Evolutionary conservation across 345 rosid genomes (phyloP).

Genomic region (Boechera stricta): DNA sequence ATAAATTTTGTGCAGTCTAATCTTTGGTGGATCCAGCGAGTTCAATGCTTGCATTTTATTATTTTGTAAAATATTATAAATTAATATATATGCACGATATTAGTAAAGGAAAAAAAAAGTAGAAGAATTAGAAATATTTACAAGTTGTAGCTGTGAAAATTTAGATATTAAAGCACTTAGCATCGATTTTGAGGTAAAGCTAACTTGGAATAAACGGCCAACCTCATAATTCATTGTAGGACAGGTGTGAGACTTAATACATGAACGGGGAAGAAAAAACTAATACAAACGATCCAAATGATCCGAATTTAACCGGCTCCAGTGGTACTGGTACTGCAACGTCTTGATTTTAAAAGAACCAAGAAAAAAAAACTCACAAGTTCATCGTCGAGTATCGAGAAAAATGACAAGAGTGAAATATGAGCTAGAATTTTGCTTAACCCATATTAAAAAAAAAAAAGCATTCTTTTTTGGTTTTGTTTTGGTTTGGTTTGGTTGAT

Average conservation of each 20-base stretch:
- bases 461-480: neutral
- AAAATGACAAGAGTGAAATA: neutral
- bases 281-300: neutral
- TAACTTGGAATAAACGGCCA: neutral
- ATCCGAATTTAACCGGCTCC: neutral
- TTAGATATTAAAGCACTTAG: neutral
- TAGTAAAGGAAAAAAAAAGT: neutral
- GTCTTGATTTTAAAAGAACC: neutral
- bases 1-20: neutral
- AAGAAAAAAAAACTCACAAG: conserved; percentile 33
- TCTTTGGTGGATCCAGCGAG: neutral
- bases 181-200: neutral
- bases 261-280: neutral
- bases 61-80: neutral
- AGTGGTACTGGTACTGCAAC: neutral
- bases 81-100: neutral
- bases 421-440: neutral
- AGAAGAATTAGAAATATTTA: neutral
- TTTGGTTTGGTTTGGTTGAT: neutral
- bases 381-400: conserved; percentile 32
- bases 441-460: neutral
- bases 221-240: neutral
- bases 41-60: conserved; percentile 4
- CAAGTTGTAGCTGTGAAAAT: no score
- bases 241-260: neutral